phyloP scores from a whole-genome alignment of 176 grass and related monocot genomes.

The Secale cereale region DNA sequence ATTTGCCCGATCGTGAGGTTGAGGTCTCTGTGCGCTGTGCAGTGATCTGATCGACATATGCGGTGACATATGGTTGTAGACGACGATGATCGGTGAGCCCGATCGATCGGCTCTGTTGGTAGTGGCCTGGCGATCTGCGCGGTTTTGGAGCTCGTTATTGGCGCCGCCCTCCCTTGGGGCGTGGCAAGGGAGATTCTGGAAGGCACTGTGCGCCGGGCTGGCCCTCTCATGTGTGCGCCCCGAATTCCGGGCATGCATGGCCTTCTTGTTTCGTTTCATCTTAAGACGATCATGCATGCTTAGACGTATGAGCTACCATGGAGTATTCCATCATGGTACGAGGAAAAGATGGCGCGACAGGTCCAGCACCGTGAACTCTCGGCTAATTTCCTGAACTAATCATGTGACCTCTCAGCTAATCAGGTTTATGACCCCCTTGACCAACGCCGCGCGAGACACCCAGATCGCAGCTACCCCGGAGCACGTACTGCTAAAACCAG shows the following conservation, averaged over 20 bases:
- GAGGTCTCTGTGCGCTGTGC: background rate
- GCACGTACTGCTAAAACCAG: too few species aligned
- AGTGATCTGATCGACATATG: background rate
- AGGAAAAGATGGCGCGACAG: background rate
- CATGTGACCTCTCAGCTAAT: background rate
- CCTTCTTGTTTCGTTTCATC: background rate
- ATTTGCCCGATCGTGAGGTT: background rate
- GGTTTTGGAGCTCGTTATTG: conserved; percentile 12
- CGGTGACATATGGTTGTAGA: too few species aligned
- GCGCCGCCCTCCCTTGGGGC: background rate
- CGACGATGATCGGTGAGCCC: background rate
- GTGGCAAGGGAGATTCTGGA: background rate
- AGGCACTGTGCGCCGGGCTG: background rate
- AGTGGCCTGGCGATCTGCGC: background rate
- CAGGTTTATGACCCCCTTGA: background rate
- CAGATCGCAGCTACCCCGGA: background rate
- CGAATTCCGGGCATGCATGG: background rate
- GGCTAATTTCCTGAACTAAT: background rate
- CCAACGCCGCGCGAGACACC: background rate
- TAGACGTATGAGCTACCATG: too few species aligned
- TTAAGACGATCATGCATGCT: background rate
- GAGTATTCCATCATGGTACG: background rate
- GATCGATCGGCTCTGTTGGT: background rate
- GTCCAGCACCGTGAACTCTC: background rate
- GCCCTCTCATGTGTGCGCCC: background rate